phyloP scores from a whole-genome alignment of 768 basidiomycete genomes.

The Porpolomopsis calyptriformis region DNA sequence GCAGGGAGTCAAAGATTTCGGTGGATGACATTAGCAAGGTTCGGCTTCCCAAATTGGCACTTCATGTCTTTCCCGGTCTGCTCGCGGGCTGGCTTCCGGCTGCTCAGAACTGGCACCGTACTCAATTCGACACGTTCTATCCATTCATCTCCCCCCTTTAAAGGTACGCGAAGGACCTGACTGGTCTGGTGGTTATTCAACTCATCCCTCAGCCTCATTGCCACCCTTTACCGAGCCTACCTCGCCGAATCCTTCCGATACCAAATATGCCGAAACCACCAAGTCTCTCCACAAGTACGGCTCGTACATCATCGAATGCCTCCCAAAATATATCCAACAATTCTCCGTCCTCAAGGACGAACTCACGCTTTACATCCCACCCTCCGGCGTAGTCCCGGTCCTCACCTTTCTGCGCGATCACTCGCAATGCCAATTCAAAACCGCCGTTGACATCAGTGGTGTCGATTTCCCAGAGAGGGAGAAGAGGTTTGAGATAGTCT shows the following conservation, averaged over 20 bases:
- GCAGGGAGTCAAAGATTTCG: constrained; percentile 72
- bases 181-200: constrained; percentile 5
- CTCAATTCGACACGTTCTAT: constrained; percentile 29
- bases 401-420: constrained; percentile 93
- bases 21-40: constrained; percentile 8
- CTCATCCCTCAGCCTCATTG: constrained; percentile 37
- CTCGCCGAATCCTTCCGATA: constrained; percentile 75
- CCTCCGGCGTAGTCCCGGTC: constrained; percentile 72
- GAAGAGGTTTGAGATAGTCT: constrained; percentile 94
- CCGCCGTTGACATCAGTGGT: constrained; percentile 85
- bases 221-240: constrained; percentile 85
- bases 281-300: constrained; percentile 83
- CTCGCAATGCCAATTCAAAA: constrained; percentile 89
- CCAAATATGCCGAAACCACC: constrained; percentile 60
- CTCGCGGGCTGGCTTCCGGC: constrained; percentile 28
- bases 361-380: constrained; percentile 78
- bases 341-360: constrained; percentile 97
- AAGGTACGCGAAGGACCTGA: constrained; percentile 2
- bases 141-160: constrained; percentile 36
- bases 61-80: constrained; percentile 38
- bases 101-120: constrained; percentile 30
- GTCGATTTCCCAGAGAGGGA: constrained; percentile 91
- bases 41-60: too few species aligned
- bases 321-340: constrained; percentile 97
- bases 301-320: constrained; percentile 83